Conservation (phyloP, 2,329 filamentous ascomycete genomes). For the Sclerotinia spermophila region DNA sequence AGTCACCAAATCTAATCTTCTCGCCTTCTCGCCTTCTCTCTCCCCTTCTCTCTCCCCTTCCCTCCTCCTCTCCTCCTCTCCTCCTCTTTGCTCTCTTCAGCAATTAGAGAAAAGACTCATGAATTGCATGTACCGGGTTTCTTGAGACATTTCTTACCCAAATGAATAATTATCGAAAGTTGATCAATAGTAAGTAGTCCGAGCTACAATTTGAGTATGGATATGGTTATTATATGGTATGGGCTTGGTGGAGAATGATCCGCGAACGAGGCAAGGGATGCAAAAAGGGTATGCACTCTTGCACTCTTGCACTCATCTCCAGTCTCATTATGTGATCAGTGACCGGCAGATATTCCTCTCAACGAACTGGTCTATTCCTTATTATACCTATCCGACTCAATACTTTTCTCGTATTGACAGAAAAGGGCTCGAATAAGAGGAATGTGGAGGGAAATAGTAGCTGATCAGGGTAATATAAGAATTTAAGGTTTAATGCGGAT, state of each 20-base stretch:
- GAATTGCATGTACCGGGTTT: background rate
- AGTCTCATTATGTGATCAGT: constrained; percentile 1
- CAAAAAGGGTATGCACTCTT: background rate
- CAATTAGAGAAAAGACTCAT: background rate
- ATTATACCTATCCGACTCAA: background rate
- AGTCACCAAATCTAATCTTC: background rate
- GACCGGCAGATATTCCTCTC: background rate
- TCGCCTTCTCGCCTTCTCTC: no score
- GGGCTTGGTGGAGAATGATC: background rate
- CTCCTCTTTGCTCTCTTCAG: background rate
- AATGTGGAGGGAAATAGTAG: background rate
- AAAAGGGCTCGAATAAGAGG: background rate
- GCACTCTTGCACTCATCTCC: background rate
- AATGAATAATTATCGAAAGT: background rate
- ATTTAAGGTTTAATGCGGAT: background rate
- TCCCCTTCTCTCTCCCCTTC: no score
- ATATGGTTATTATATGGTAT: background rate
- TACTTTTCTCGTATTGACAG: background rate
- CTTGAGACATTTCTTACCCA: constrained; percentile 4
- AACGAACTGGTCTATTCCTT: background rate
- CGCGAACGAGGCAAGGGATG: background rate
- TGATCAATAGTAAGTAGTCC: background rate
- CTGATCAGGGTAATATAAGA: background rate
- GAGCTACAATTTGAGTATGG: background rate
- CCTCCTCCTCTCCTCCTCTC: no score